Base-by-base conservation (phyloP, 1,139 yeast species). In the Debaryomycetaceae sp. region DNA sequence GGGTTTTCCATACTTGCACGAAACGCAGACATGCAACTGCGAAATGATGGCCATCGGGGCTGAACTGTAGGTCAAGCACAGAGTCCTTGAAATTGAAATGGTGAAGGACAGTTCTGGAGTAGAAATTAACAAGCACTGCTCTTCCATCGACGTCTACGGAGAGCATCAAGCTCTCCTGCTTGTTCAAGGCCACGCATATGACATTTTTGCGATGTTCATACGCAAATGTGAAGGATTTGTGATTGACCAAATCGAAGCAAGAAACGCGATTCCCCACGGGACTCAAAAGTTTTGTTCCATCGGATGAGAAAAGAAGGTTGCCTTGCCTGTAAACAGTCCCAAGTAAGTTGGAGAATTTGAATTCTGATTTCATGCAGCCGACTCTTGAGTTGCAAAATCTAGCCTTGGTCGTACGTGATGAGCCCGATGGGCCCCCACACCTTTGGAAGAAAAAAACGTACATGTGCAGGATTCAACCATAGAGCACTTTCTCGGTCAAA, bases 281-380 rank as follows among this genome's bases (percentile, higher is more conserved):
- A 36, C 93, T 79, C 29, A 90, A 60, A 21, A 90, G 62, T 35
- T 73, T 69, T 12, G 80, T 75, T 1, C 98, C 98, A 50, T 86
- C 96, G 3, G 79, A 74, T 2, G 93, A 77, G 58, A 78, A 90
- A n/a, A 79, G 67, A 22, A 90, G 59, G 53, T 90, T 87, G 13
- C 97, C 98, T 45, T 81, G 83, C 32, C 93, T 67, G 49, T 90
- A 90, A 5, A 90, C 98, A 0, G 98, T 87, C 18, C 98, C 99
- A 43, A 90, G 61, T 27, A 90, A 64, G 55, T 90, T 90, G 27
- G 94, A 77, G 45, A 90, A 80, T 68, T 62, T 55, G 47, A 59
- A 62, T 44, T 62, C 67, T 19, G 70, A 61, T 48, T 62, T 65
- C 72, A 65, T 65, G 27, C n/a, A n/a, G n/a, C n/a, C n/a, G n/a